phyloP scores from a whole-genome alignment of 495 filamentous ascomycete genomes.

The Neurospora sp. region DNA sequence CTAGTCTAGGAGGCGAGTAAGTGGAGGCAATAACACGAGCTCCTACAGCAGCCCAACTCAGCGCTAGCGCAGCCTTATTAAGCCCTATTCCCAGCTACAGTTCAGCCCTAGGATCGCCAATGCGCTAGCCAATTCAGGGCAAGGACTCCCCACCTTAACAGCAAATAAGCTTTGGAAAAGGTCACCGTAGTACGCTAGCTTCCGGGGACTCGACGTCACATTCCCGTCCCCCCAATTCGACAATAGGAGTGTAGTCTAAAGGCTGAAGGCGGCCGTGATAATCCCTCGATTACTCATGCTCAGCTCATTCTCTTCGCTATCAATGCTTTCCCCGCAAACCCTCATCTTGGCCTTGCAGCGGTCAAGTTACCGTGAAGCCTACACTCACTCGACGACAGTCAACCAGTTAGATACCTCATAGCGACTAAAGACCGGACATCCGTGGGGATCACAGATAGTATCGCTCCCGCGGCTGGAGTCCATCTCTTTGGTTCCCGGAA shows the following conservation, averaged over 20 bases:
- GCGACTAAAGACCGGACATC: not conserved
- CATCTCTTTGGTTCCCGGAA: not conserved
- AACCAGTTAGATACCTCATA: not conserved
- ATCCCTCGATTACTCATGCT: not conserved
- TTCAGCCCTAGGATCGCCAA: not conserved
- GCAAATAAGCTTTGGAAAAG: not conserved
- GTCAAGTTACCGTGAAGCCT: not conserved
- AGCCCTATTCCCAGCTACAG: not conserved
- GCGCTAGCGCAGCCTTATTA: not conserved
- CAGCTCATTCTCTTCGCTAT: not conserved
- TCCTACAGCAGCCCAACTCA: not conserved
- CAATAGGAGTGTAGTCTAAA: not conserved
- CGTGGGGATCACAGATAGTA: not conserved
- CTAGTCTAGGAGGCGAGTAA: not conserved
- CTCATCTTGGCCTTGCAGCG: not conserved
- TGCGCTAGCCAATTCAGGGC: not conserved
- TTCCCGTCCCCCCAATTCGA: too few species aligned
- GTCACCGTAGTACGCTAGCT: not conserved
- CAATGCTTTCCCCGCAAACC: not conserved
- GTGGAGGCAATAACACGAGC: not conserved
- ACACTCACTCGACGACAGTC: not conserved
- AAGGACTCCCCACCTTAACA: not conserved
- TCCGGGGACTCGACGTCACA: not conserved
- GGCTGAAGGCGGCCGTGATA: not conserved
- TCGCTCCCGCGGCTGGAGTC: not conserved